Conservation (phyloP, 148 eudicot species). For the Persicaria tinctoria region DNA sequence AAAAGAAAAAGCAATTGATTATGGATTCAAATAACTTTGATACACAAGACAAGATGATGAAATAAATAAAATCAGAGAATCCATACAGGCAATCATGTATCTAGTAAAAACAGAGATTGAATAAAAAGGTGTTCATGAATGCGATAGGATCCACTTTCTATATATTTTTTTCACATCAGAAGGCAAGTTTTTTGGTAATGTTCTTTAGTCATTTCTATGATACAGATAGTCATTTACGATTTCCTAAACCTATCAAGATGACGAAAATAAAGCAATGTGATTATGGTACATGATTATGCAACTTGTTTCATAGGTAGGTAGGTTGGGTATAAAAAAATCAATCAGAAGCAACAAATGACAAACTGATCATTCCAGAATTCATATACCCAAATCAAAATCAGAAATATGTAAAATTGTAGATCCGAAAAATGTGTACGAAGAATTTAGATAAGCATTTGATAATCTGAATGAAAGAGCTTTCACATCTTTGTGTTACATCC, state of each 20-base stretch:
- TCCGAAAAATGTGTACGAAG: too few relatives aligned
- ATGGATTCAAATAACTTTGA: background rate
- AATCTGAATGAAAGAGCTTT: too few relatives aligned
- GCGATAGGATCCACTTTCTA: background rate
- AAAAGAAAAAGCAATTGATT: background rate
- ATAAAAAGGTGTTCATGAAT: background rate
- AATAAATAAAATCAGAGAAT: background rate
- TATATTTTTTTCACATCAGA: background rate
- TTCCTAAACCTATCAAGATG: background rate
- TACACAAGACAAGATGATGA: background rate
- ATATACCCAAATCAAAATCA: too few relatives aligned
- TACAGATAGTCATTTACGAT: background rate
- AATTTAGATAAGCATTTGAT: too few relatives aligned
- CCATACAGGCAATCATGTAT: background rate
- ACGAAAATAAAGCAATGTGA: background rate
- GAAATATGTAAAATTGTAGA: too few relatives aligned
- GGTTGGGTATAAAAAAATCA: background rate
- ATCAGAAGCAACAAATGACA: too few relatives aligned
- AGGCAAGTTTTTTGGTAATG: background rate
- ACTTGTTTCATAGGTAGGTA: slow-evolving; percentile 1
- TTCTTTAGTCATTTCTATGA: background rate
- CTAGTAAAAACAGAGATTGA: background rate
- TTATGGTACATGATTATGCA: background rate
- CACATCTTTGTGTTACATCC: too few relatives aligned
- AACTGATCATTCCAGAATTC: too few relatives aligned